Base-by-base conservation (phyloP, 1,139 yeast species). In the Taphrina flavorubra region DNA sequence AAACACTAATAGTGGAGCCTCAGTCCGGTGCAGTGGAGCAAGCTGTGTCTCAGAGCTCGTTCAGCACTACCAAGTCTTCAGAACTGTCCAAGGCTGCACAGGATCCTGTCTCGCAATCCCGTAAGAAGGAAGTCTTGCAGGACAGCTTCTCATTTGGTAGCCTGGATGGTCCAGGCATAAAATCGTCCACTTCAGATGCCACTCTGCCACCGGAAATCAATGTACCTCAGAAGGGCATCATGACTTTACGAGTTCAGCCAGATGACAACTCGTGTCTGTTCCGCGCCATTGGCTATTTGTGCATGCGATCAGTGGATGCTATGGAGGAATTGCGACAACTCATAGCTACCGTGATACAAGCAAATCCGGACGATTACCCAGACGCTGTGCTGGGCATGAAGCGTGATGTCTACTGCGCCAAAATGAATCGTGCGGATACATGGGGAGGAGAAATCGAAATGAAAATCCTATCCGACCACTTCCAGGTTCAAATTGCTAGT, bases 401-500 rank as follows among this genome's bases (percentile, higher is more conserved):
- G 0, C 78, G 82, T 1, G 75, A 77, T 0, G 83, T 83, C 7
- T 90, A 89, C 75, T 79, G 84, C 62, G 73, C 78, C 10, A 89
- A 95, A 95, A 89, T 89, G 39, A 73, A 76, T 59, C 79, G 83
- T 71, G 83, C 82, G 40, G 86, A 83, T 60, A 83, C 90, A 31
- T 89, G 96, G 96, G 96, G 96, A 20, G 96, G 96, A 7, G 95
- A 92, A 4, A 89, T 90, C 57, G 96, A 89, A 76, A 78, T 89
- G 69, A 86, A 87, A 14, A 87, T 90, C 10, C 77, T 90, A 44
- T 83, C 91, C 0, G 80, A 82, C 42, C 81, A 83, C 74, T 81
- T 88, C 65, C 79, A 80, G 2, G 77, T 88, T 6, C 81, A 85
- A 5, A 86, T 89, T 51, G 81, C 83, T 69, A 87, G 91, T 37